Base-by-base conservation (phyloP, 768 basidiomycete genomes). In the Termitomyces titanicus region DNA sequence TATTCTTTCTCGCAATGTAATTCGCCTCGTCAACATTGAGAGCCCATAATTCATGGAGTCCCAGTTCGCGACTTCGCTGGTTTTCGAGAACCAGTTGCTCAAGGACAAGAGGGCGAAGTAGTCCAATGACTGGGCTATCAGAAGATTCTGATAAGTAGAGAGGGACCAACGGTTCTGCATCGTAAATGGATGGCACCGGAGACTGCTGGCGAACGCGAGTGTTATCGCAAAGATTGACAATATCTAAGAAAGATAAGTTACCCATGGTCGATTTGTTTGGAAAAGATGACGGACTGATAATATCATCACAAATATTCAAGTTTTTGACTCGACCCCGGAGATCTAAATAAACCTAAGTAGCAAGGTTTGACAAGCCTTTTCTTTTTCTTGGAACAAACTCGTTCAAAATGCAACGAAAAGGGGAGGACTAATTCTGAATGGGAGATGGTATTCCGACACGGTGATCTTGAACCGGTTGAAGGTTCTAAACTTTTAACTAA, bases 221-320 rank as follows among this genome's bases (percentile, higher is more conserved):
- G 68, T 94, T 94, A 69, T 94, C 83, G 76, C 89, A 92, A 39
- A 71, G 65, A 48, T 84, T 73, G 57, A 94, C 70, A 54, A 94
- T 65, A 24, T 86, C 79, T 24, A 93, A 77, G 61, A 86, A 84
- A 18, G 79, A 76, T 17, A 74, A 62, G 54, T 64, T 31, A 20
- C 29, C 42, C 53, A 55, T 52, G 22, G 6, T 29, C 17, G 38
- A 33, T 33, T n/a, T 18, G 42, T 37, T 27, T 17, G 13, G 15
- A 24, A 22, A 7, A 37, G 10, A 35, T 13, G n/a, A 35, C 17
- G 34, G 34, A 47, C 33, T 10, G 22, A 35, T 34, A 9, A n/a
- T 9, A 34, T 37, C 34, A 25, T 51, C 20, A 3, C 35, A 52
- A 3, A 39, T 39, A 11, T 39, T 39, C 5, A 29, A 29, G 29